Evolutionary conservation across 1,139 yeast species (phyloP), one percentile per base, ranked within the genome.

Genomic region (Lodderomyces parapsilosis): DNA sequence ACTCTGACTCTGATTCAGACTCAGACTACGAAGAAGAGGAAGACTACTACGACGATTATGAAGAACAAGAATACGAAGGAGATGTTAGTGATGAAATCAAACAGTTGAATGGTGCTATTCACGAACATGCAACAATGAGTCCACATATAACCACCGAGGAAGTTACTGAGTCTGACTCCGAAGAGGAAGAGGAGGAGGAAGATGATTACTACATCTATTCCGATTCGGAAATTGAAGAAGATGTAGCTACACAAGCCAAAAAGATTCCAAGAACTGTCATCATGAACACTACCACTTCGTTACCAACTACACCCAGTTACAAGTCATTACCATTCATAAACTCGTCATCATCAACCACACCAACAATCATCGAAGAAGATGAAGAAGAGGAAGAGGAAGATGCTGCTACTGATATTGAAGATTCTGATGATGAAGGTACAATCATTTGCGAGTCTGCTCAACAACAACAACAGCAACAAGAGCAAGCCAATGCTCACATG

Each of bases 131-230:
- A 14, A 23, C 30, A 9, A 31, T 31, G 23, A 22, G 19, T 22
- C 41, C 41, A 13, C 41, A 39, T 7, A 22, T 39, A 10, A 31
- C 31, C 6, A 24, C 28, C n/a, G 11, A 39, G 14, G 36, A 39
- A 31, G 31, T 23, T n/a, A 36, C 8, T 24, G 32, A 27, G n/a
- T 33, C 37, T 27, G 45, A 42, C 14, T 30, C 35, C 5, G 43
- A 41, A 13, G 20, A 17, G 4, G 37, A 38, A n/a, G 36, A 35
- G 7, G 44, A 41, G 9, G 32, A 38, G 10, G 22, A 24, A 13
- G 18, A 64, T 38, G 62, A 64, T 43, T 59, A 63, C 51, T 63
- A 65, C 49, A 63, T 60, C 47, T 60, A 62, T 43, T 62, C 65
- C n/a, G 60, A 54, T 45, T 55, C 57, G 8, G 51, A 48, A 32